Evolutionary conservation across 192 early-diverging fungal genomes (phyloP).

Genomic region (Coemansia sp.): DNA sequence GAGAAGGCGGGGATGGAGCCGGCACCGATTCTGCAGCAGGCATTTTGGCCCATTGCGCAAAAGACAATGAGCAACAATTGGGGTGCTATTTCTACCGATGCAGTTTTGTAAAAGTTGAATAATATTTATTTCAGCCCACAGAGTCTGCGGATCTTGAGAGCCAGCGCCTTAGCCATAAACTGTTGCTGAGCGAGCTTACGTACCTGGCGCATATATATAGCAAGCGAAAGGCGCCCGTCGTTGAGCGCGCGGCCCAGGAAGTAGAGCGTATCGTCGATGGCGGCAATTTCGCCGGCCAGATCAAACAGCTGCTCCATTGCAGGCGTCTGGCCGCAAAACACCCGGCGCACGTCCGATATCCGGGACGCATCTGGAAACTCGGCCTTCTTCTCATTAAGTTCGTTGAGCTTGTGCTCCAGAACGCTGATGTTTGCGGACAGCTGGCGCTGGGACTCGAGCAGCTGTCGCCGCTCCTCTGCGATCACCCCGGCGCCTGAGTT

Average conservation of each 20-base stretch:
- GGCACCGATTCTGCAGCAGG: conserved; percentile 49
- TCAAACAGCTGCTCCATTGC: conserved; percentile 73
- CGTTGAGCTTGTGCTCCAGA: conserved; percentile 61
- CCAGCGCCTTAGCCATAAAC: conserved; percentile 81
- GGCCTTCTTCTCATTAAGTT: conserved; percentile 49
- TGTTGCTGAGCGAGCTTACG: conserved; percentile 81
- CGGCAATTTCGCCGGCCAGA: conserved; percentile 83
- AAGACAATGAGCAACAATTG: conserved; percentile 43
- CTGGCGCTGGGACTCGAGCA: conserved; percentile 60
- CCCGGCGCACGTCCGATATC: conserved; percentile 16
- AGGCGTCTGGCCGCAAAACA: conserved; percentile 40
- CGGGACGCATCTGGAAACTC: conserved; percentile 36
- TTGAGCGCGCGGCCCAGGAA: conserved; percentile 75
- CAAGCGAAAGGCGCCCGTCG: conserved; percentile 67
- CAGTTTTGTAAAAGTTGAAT: conserved; percentile 14
- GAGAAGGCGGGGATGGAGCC: conserved; percentile 46
- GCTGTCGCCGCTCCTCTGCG: conserved; percentile 57
- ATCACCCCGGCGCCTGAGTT: conserved; percentile 69
- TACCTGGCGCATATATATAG: conserved; percentile 78
- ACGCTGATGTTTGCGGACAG: conserved; percentile 65
- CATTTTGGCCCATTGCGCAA: conserved; percentile 49
- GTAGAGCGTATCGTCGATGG: conserved; percentile 86
- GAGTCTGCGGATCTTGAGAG: conserved; percentile 62
- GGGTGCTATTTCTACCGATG: conserved; percentile 43
- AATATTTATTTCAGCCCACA: conserved; percentile 9